These are phyloP conservation scores for Aleurites moluccanus DNA, from an alignment of 441 rosid species.

Conservation along the genomic window DNA sequence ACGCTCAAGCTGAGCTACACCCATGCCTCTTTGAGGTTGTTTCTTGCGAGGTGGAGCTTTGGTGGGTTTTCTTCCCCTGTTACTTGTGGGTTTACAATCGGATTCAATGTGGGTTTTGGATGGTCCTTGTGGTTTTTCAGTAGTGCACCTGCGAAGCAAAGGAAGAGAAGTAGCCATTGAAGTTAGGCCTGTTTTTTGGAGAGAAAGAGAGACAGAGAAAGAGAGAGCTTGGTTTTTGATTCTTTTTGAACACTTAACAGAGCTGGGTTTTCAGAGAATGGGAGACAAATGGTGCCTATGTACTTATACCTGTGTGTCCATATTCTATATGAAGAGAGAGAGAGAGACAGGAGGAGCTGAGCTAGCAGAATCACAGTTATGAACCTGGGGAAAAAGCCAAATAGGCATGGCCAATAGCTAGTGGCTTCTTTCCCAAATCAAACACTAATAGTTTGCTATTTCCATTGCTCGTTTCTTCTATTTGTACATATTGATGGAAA, in stretches of 20 bases:
- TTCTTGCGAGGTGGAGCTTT: slow-evolving; percentile 47
- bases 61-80: slow-evolving; percentile 35
- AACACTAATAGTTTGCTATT: too few relatives aligned
- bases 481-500: too few relatives aligned
- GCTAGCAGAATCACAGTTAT: not conserved
- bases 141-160: slow-evolving; percentile 31
- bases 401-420: slow-evolving; percentile 4
- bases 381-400: slow-evolving; percentile 24
- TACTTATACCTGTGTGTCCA: too few relatives aligned
- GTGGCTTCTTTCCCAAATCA: too few relatives aligned
- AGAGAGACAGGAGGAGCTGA: slow-evolving; percentile 12
- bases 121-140: slow-evolving; percentile 26
- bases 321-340: not conserved
- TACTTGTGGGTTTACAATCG: slow-evolving; percentile 4
- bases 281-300: not conserved
- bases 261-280: not conserved
- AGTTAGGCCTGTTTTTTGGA: not conserved
- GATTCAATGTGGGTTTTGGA: slow-evolving; percentile 16
- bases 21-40: slow-evolving; percentile 66
- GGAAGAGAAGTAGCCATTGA: slow-evolving; percentile 53
- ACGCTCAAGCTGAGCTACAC: slow-evolving; percentile 69
- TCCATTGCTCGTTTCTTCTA: too few relatives aligned
- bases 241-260: too few relatives aligned
- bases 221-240: not conserved
- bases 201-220: slow-evolving; percentile 27